These are phyloP conservation scores for Cercospora sp. DNA, from an alignment of 2,329 filamentous ascomycete species.

Conservation along the genomic window DNA sequence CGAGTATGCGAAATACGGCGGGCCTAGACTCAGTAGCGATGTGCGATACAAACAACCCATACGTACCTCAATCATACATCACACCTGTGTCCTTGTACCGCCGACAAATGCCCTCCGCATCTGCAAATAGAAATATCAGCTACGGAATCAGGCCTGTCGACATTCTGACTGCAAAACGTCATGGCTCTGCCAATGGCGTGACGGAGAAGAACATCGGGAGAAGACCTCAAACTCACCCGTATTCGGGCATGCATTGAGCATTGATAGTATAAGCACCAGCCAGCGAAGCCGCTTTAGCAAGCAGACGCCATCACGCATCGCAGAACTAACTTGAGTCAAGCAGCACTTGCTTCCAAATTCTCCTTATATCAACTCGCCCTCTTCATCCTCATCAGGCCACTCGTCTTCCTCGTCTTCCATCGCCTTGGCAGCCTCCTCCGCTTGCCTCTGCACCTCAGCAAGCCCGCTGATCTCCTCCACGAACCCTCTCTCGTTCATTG, in stretches of 20 bases:
- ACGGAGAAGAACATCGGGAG: too few species aligned
- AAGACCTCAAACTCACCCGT: too few species aligned
- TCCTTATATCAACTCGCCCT: conserved; percentile 47
- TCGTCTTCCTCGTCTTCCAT: conserved; percentile 65
- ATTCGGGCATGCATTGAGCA: background rate
- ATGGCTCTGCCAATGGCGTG: too few species aligned
- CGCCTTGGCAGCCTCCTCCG: conserved; percentile 50
- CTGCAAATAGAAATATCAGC: too few species aligned
- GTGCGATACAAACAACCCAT: too few species aligned
- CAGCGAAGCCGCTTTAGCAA: background rate
- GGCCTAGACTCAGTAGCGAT: too few species aligned
- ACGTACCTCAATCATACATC: too few species aligned
- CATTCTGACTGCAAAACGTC: too few species aligned
- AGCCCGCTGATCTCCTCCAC: conserved; percentile 74
- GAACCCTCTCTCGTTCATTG: conserved; percentile 73
- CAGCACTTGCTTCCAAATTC: background rate
- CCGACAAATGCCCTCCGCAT: too few species aligned
- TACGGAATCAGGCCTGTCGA: too few species aligned
- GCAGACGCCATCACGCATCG: background rate
- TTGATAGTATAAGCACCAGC: background rate
- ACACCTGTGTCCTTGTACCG: too few species aligned
- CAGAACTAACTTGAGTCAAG: background rate
- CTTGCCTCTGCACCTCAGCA: conserved; percentile 62
- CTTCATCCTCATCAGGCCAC: conserved; percentile 51
- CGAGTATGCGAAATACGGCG: too few species aligned